These are phyloP conservation scores for Carex cristatella DNA, from an alignment of 176 grass and related monocot species.

Conservation along the genomic window DNA sequence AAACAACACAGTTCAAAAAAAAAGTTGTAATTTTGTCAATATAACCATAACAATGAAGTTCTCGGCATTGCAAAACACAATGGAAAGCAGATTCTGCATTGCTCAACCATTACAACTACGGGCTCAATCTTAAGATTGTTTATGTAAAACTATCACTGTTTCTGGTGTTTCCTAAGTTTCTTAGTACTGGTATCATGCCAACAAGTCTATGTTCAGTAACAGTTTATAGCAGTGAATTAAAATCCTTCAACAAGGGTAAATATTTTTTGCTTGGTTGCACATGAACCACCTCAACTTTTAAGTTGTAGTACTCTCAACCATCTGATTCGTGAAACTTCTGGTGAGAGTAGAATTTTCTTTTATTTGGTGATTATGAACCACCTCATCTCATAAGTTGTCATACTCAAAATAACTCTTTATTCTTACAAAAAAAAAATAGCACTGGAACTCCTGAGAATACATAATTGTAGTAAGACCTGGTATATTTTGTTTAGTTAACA, in stretches of 20 bases:
- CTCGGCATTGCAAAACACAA: not conserved
- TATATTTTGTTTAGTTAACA: not conserved
- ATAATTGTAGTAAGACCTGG: not conserved
- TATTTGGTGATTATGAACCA: not conserved
- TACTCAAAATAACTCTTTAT: not conserved
- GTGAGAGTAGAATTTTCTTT: not conserved
- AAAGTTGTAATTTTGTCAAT: not conserved
- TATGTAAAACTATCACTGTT: not conserved
- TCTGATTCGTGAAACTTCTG: not conserved
- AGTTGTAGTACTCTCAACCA: not conserved
- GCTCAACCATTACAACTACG: not conserved
- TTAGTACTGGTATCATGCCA: not conserved
- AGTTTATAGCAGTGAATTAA: not conserved
- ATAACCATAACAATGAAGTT: not conserved
- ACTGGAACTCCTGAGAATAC: not conserved
- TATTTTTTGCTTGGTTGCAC: not conserved
- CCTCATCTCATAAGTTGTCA: not conserved
- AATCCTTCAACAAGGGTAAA: not conserved
- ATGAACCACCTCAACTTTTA: slow-evolving; percentile 1
- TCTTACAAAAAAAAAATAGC: not conserved
- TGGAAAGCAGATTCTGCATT: not conserved
- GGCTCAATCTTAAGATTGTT: not conserved
- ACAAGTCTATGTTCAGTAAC: not conserved
- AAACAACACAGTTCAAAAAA: slow-evolving; percentile 1
- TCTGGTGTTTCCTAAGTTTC: not conserved